phyloP scores from a whole-genome alignment of 2,329 filamentous ascomycete species.

The Macrophomina pseudophaseolina region DNA sequence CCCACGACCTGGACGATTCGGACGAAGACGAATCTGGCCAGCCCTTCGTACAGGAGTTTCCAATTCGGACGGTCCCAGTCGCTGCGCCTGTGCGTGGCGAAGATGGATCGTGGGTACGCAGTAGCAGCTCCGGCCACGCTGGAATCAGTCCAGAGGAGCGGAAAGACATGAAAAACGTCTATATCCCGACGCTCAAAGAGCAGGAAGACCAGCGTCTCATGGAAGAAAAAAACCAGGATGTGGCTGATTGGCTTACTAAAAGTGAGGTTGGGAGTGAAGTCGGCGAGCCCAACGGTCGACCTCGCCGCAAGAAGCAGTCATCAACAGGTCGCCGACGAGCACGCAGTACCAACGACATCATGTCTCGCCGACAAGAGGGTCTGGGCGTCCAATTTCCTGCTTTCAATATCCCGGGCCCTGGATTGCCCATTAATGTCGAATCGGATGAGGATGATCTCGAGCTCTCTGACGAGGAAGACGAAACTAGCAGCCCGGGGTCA shows the following conservation, averaged over 20 bases:
- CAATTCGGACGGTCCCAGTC: not conserved
- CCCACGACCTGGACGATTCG: conserved; percentile 41
- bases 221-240: conserved; percentile 59
- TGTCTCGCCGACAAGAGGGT: conserved; percentile 28
- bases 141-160: conserved; percentile 56
- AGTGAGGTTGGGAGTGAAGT: conserved; percentile 33
- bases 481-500: conserved; percentile 36
- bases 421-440: conserved; percentile 48
- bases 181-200: conserved; percentile 57
- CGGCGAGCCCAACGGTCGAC: not conserved
- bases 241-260: conserved; percentile 58
- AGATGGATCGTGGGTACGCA: conserved; percentile 54
- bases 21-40: conserved; percentile 37
- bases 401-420: conserved; percentile 57
- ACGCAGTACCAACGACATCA: conserved; percentile 51
- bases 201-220: conserved; percentile 53
- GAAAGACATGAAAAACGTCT: conserved; percentile 45
- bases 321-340: conserved; percentile 47
- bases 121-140: conserved; percentile 46
- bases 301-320: conserved; percentile 36
- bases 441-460: conserved; percentile 41
- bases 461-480: conserved; percentile 37
- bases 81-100: conserved; percentile 41
- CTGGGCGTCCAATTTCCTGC: conserved; percentile 40
- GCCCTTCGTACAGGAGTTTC: conserved; percentile 6